Evolutionary conservation across 176 grass and related monocot genomes (phyloP), one percentile per base, ranked within the genome.

Genomic region (Avena eriantha): DNA sequence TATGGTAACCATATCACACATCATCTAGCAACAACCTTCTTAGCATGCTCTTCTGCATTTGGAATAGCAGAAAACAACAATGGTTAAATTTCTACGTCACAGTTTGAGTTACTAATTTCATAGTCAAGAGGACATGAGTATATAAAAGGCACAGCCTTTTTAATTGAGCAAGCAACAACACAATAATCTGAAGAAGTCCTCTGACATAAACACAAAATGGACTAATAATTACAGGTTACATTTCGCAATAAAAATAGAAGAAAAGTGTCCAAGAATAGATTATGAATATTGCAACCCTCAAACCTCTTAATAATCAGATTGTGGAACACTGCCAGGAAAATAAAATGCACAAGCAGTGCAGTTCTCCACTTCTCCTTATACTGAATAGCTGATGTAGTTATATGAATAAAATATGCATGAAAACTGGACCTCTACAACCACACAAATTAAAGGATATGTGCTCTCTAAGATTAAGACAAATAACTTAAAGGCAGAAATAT

Each of bases 371-470:
- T n/a, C 57, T 76, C 16, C 57, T 46, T 87, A 26, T 72, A 8
- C 41, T 53, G 21, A 74, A 36, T 64, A 46, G 4, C 10, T 73
- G 51, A 5, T 47, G 49, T 29, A 29, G 50, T 16, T 73, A 74
- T 65, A 86, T 8, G 22, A 82, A n/a, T 55, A 67, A 87, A 87
- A 10, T 21, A 82, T 43, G 78, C 56, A 73, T 18, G 7, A 64
- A 73, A 67, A 74, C 3, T 16, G 7, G 15, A 18, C 23, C 22
- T 54, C 2, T 70, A 53, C 34, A 64, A 75, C 51, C 50, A 48
- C 10, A 12, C 57, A 81, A 41, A 69, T 81, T 51, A 26, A 18
- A 87, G 68, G 22, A 80, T 1, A 60, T 60, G 12, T 18, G 13
- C 58, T 50, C 39, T 13, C 8, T 53, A 74, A 18, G 43, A 43